Evolutionary conservation across 176 grass and related monocot genomes (phyloP).

Genomic region (Phyllostachys edulis): DNA sequence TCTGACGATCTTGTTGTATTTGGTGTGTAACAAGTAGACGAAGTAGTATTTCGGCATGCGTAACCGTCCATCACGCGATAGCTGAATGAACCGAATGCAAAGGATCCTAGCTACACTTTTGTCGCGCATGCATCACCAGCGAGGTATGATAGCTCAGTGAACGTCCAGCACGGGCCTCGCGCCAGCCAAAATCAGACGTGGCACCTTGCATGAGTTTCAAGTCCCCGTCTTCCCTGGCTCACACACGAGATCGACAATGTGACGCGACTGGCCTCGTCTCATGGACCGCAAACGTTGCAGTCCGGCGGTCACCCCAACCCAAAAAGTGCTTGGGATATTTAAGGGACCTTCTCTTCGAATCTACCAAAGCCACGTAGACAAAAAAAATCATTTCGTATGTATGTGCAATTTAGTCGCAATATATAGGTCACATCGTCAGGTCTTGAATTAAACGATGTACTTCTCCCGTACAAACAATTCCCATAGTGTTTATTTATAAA

Average conservation of each 20-base stretch:
- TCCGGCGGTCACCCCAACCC: not conserved
- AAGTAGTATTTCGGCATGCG: not conserved
- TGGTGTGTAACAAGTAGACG: not conserved
- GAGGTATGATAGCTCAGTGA: constrained; percentile 31
- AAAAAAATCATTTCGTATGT: no score
- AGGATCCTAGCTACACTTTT: not conserved
- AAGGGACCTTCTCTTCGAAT: not conserved
- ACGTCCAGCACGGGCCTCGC: not conserved
- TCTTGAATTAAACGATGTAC: no score
- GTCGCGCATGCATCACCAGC: not conserved
- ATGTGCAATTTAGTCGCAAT: no score
- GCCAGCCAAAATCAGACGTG: not conserved
- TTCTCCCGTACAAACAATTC: no score
- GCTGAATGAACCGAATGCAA: not conserved
- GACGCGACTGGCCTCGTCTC: constrained; percentile 1
- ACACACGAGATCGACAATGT: not conserved
- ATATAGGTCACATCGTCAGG: no score
- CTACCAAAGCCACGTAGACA: not conserved
- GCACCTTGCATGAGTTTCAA: not conserved
- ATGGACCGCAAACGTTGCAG: not conserved
- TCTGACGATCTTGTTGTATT: not conserved
- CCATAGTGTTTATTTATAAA: no score
- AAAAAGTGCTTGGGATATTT: constrained; percentile 29
- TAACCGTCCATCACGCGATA: not conserved
- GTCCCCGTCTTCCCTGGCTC: not conserved